Conservation (phyloP, 352 stramenopile genomes). For the Phytophthora melonis region DNA sequence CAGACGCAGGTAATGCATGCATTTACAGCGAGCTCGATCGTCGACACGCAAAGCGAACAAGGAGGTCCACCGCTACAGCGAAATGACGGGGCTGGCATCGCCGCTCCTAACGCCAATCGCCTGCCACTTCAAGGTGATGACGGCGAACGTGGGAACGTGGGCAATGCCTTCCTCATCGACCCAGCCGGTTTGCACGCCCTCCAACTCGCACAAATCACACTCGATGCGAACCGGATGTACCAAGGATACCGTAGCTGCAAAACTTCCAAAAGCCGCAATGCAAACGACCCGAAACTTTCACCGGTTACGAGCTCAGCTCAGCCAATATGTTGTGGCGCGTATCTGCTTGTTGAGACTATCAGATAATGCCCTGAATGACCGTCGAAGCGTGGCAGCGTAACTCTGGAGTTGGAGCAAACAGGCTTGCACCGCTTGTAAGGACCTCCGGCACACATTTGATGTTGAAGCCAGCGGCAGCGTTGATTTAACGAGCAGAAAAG, state of each 20-base stretch:
- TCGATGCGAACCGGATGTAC: conserved; percentile 10
- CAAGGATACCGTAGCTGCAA: conserved; percentile 6
- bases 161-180: neutral
- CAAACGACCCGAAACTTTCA: neutral
- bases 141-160: neutral
- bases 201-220: conserved; percentile 1
- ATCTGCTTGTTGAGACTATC: no score
- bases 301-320: neutral
- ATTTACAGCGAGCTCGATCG: no score
- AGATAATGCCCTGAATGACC: no score
- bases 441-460: no score
- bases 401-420: no score
- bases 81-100: conserved; percentile 24
- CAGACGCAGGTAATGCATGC: no score
- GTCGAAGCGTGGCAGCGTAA: no score
- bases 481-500: conserved; percentile 8
- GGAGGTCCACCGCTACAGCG: neutral
- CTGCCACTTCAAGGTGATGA: conserved; percentile 17
- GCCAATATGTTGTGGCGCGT: no score
- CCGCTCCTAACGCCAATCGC: conserved; percentile 30
- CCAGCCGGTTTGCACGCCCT: neutral
- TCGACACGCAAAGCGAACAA: no score
- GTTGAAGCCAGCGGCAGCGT: no score
- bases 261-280: conserved; percentile 15
- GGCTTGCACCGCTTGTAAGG: no score